These are phyloP conservation scores for Termitomyces sp. DNA, from an alignment of 768 basidiomycete genomes.

Conservation along the genomic window DNA sequence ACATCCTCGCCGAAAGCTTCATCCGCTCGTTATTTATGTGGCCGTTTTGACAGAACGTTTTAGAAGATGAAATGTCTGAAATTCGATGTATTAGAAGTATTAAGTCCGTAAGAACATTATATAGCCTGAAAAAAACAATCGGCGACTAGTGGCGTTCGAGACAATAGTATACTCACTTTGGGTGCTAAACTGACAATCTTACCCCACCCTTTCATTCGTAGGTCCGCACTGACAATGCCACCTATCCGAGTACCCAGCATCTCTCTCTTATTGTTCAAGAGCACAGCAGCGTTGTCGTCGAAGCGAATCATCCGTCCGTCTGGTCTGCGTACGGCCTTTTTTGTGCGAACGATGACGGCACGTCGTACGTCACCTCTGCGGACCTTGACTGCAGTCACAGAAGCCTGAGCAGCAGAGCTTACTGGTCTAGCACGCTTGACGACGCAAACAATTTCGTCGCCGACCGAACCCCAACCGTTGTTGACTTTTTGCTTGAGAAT, in stretches of 20 bases:
- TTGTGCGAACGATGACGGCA: constrained; percentile 93
- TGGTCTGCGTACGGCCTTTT: constrained; percentile 77
- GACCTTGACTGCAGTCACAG: constrained; percentile 84
- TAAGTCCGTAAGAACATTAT: neutral
- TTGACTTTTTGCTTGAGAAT: constrained; percentile 95
- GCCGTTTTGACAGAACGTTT: neutral
- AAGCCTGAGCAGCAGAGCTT: constrained; percentile 58
- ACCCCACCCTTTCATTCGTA: constrained; percentile 90
- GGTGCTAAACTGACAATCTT: constrained; percentile 92
- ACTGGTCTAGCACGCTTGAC: constrained; percentile 89
- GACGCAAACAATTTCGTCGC: constrained; percentile 95
- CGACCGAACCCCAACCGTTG: constrained; percentile 89
- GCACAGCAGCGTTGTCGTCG: constrained; percentile 94
- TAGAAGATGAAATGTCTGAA: too few species aligned
- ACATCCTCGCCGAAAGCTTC: too few species aligned
- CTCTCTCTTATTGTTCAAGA: constrained; percentile 93
- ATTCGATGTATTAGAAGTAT: neutral
- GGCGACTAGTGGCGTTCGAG: neutral
- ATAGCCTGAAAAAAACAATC: neutral
- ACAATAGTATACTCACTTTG: constrained; percentile 50
- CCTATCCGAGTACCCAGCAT: constrained; percentile 97
- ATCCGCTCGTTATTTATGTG: too few species aligned
- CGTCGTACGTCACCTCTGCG: constrained; percentile 92
- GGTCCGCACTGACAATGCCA: constrained; percentile 88
- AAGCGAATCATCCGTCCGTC: constrained; percentile 88